Base-by-base conservation (phyloP, 2,329 filamentous ascomycete genomes). In the Fulvia fulva region DNA sequence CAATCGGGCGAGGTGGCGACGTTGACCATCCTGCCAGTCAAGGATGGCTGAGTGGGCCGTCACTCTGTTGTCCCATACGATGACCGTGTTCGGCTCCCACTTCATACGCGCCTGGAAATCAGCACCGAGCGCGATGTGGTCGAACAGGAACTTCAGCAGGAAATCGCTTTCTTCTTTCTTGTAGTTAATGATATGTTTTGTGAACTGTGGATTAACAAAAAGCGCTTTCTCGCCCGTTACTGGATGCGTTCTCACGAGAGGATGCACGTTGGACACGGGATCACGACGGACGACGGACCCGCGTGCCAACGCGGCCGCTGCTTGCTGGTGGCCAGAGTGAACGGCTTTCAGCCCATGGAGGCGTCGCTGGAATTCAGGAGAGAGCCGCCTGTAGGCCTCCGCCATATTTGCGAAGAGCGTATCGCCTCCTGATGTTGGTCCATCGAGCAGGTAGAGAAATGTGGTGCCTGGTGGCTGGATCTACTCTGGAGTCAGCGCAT, bases 141-240 rank as follows among this genome's bases (percentile, higher is more conserved):
- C 83, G 71, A 87, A 91, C 16, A 92, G 75, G 77, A 91, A 91
- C 68, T 90, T 89, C 58, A 92, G 79, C 9, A 92, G 77, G 50
- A 81, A 81, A 63, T 95, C 91, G 1, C 87, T 90, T 71, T 96
- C 91, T 70, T 96, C 91, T 70, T 91, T 90, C 76, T 96, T 95
- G 69, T 87, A 83, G 12, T 90, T 90, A 1, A 93, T 83, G 55
- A 96, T 93, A 28, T 86, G 81, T 52, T 90, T 86, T 4, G 89
- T 93, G 76, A 94, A 96, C 70, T 93, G 89, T 3, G 87, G 87
- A 72, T 95, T 96, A 26, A 95, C 83, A 65, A 83, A 95, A 7
- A 96, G 76, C 0, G 89, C 87, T 77, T 95, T 96, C 73, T 95
- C 89, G 16, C 90, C 89, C 0, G 91, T 95, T 4, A 71, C 75